Evolutionary conservation across 1,139 yeast species (phyloP).

Genomic region (Nakaseomyces nivariensis): DNA sequence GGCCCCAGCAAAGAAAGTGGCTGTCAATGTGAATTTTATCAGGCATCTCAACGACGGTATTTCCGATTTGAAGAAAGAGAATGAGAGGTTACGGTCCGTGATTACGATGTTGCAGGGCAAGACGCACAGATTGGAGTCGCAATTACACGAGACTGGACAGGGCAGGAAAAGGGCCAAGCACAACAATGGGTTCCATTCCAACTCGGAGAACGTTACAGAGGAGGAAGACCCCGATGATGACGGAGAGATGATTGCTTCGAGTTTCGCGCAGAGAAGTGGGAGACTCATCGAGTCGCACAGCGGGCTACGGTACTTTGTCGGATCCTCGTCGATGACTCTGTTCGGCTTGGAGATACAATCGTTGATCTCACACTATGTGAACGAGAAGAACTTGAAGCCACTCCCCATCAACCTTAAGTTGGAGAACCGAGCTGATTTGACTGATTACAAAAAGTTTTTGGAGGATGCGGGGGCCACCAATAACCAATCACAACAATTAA

Average conservation of each 20-base stretch:
- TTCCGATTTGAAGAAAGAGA: slow-evolving; percentile 38
- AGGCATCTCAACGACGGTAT: slow-evolving; percentile 61
- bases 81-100: slow-evolving; percentile 44
- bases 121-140: not conserved
- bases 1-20: slow-evolving; percentile 70
- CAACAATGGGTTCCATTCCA: not conserved
- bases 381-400: slow-evolving; percentile 13
- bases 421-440: not conserved
- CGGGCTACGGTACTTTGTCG: slow-evolving; percentile 66
- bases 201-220: not conserved
- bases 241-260: slow-evolving; percentile 46
- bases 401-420: slow-evolving; percentile 9
- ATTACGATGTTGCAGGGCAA: slow-evolving; percentile 12
- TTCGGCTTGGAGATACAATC: slow-evolving; percentile 70
- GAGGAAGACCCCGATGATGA: slow-evolving; percentile 5
- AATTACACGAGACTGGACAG: not conserved
- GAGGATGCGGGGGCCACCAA: not conserved
- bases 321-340: slow-evolving; percentile 72
- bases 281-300: slow-evolving; percentile 62
- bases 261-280: slow-evolving; percentile 61
- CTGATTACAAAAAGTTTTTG: not conserved
- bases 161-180: not conserved
- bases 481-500: not conserved
- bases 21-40: slow-evolving; percentile 65
- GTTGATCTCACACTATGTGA: slow-evolving; percentile 27